These are phyloP conservation scores for Tetrapisispora pingtungensis DNA, from an alignment of 805 yeast genomes.

Conservation along the genomic window DNA sequence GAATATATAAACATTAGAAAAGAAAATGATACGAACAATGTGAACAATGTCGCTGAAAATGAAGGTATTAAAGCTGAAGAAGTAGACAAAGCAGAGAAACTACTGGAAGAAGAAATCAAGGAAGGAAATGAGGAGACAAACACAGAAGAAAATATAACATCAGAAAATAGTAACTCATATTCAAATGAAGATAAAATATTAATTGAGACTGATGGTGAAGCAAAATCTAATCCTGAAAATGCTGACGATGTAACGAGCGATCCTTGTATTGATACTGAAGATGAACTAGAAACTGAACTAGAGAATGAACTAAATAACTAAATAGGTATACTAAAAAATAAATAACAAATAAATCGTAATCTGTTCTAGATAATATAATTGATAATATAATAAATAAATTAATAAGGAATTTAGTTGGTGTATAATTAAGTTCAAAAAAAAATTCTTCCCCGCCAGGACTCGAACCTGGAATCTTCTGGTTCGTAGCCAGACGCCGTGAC, in stretches of 20 bases:
- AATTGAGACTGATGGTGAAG: background rate
- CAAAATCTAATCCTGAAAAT: background rate
- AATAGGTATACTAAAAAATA: background rate
- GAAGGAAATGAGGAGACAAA: no score
- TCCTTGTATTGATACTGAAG: constrained; percentile 2
- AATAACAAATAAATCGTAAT: background rate
- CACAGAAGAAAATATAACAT: no score
- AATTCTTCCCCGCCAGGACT: constrained; percentile 42
- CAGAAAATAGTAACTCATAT: no score
- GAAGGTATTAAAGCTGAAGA: no score
- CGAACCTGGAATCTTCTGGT: constrained; percentile 45
- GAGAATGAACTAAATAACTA: background rate
- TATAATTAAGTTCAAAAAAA: constrained; percentile 4
- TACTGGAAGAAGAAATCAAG: no score
- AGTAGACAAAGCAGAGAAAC: no score
- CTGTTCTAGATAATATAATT: no score
- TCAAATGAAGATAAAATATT: no score
- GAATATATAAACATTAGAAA: background rate
- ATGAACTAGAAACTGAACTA: constrained; percentile 1
- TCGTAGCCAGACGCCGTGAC: constrained; percentile 70
- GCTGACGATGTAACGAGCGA: background rate
- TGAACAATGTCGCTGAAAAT: no score
- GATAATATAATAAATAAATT: no score
- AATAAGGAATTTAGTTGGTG: background rate
- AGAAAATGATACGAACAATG: no score